Base-by-base conservation (phyloP, 2,329 filamentous ascomycete genomes). In the Orbilia blumenaviensis region DNA sequence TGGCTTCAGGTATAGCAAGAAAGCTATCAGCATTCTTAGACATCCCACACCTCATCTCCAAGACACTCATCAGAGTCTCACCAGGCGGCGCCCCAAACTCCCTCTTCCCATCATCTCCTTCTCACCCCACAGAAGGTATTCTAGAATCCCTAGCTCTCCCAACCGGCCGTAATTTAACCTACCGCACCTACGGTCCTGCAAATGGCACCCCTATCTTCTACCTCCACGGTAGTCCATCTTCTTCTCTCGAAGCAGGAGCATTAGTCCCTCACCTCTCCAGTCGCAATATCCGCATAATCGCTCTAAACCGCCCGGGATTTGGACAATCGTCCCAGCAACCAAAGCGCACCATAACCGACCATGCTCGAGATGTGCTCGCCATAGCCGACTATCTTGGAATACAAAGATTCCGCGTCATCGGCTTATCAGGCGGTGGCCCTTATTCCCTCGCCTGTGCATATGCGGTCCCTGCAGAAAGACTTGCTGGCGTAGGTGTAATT, bases 161-260 rank as follows among this genome's bases (percentile, higher is more conserved):
- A 36, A 66, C 36, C 23, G 50, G 52, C 23, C 69, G 69, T n/a
- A 66, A 42, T 6, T 34, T 74, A 61, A 66, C 61, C 41, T 74
- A 74, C 62, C 69, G 69, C 52, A 52, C 50, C 42, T 84, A 82
- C 48, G 84, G 84, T 3, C 44, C 75, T 1, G 66, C 78, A 21
- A 66, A 79, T 0, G 66, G 64, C 21, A 68, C 66, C n/a, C 64
- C 79, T 6, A 76, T 80, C 4, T 78, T 86, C 32, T 85, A 83
- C 79, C 83, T 85, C 58, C 85, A 86, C 77, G 84, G 84, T 9
- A 84, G 82, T 50, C 84, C 84, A 0, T 81, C 81, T 0, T 84
- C 82, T 2, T 83, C 84, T 6, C 78, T 84, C 7, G 84, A 85
- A 72, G 82, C 80, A 4, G 67, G 64, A 1, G 77, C 76, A 14